Percentiles rank a stretch among this genome's conserved stretches.
Conservation (phyloP, 23 red algal species). For the Gracilaria caudata region DNA sequence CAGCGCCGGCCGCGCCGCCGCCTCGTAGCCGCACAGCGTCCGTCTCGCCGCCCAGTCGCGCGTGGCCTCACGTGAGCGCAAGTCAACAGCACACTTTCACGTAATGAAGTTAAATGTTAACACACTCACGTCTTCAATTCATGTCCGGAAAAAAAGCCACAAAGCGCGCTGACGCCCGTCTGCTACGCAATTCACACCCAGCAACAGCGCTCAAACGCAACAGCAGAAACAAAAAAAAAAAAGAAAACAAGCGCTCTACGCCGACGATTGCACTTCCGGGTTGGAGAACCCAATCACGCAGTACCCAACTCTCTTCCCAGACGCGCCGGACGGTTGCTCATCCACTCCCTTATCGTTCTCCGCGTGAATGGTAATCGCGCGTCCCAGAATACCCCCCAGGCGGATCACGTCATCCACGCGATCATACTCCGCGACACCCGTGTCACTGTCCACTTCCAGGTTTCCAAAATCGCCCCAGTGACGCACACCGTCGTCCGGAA, state of each 20-base stretch:
- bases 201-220: background rate
- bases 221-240: background rate
- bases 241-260: background rate
- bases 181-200: no score
- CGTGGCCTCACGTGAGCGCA: no score
- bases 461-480: slow-evolving; percentile 77
- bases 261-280: slow-evolving; percentile 8
- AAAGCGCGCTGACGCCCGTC: background rate
- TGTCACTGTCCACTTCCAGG: slow-evolving; percentile 22
- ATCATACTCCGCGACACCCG: slow-evolving; percentile 25
- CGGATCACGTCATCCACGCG: slow-evolving; percentile 51
- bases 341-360: slow-evolving; percentile 47
- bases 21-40: no score
- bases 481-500: slow-evolving; percentile 8
- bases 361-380: slow-evolving; percentile 63
- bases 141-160: background rate
- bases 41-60: no score
- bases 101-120: no score
- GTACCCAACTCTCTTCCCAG: slow-evolving; percentile 38
- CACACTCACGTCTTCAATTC: no score
- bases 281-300: slow-evolving; percentile 64
- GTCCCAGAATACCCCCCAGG: slow-evolving; percentile 35
- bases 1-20: background rate
- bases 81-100: no score
- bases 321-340: slow-evolving; percentile 62